Conservation (phyloP, 441 rosid species). For the Bruguiera hainesii region DNA sequence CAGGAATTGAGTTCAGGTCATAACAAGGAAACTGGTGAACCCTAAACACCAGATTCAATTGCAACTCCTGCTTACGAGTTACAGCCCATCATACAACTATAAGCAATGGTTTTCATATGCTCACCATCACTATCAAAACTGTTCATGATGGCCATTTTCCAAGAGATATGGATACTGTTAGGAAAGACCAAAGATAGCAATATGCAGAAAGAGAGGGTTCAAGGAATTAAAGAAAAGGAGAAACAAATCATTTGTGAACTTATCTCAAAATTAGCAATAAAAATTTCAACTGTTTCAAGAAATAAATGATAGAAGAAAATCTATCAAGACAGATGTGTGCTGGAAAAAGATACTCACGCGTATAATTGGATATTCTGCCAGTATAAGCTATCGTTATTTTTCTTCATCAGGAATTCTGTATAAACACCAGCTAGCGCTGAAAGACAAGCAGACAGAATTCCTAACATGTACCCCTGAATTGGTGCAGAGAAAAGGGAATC, state of each 20-base stretch:
- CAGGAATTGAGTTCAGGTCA: neutral
- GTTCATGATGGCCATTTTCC: no score
- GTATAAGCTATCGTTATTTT: constrained; percentile 76
- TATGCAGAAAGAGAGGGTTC: neutral
- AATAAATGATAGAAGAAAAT: neutral
- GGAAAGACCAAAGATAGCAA: neutral
- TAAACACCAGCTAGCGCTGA: constrained; percentile 81
- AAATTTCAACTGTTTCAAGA: neutral
- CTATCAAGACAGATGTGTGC: no score
- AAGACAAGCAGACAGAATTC: constrained; percentile 67
- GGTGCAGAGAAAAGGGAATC: constrained; percentile 77
- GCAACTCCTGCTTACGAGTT: no score
- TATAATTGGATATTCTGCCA: constrained; percentile 89
- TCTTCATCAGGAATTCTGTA: constrained; percentile 84
- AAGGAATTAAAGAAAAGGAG: neutral
- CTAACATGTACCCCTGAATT: constrained; percentile 69
- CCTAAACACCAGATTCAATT: neutral
- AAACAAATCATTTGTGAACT: neutral
- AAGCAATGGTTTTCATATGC: no score
- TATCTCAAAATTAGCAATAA: no score
- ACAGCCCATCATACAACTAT: no score
- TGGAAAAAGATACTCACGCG: constrained; percentile 54
- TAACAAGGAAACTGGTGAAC: neutral
- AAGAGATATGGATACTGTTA: no score
- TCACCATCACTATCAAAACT: no score